These are phyloP conservation scores for Rhodomyrtus psidioides DNA, from an alignment of 441 rosid genomes.

Conservation along the genomic window DNA sequence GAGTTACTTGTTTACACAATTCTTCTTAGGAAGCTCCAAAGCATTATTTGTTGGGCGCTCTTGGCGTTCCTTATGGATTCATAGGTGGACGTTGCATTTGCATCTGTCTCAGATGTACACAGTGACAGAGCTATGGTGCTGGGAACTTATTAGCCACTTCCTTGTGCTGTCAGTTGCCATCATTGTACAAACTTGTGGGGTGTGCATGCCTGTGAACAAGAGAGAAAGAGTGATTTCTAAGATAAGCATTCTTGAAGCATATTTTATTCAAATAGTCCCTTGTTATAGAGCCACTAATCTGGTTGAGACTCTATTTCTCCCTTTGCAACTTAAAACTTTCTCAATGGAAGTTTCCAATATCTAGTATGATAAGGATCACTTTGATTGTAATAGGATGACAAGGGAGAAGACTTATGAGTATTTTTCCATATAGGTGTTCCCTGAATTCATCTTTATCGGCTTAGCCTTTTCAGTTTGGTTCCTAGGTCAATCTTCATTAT, in stretches of 20 bases:
- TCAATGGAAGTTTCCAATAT: neutral
- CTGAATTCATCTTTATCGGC: neutral
- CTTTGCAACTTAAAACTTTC: neutral
- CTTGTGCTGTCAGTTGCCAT: neutral
- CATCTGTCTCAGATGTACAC: neutral
- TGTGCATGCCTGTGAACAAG: neutral
- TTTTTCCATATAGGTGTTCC: neutral
- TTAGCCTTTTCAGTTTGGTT: neutral
- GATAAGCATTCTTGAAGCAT: neutral
- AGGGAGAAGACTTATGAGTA: neutral
- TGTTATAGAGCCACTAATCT: neutral
- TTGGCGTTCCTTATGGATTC: neutral
- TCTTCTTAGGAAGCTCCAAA: neutral
- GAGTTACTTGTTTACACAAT: neutral
- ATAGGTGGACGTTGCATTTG: neutral
- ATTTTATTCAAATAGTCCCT: neutral
- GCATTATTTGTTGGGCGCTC: neutral
- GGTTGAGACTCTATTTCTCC: neutral
- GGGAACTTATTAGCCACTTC: neutral
- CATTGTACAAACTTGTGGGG: neutral
- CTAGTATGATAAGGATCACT: neutral
- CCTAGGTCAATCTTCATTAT: neutral
- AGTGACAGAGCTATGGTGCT: neutral
- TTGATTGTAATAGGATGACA: neutral
- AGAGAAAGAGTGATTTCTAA: neutral